phyloP scores from a whole-genome alignment of 2,329 filamentous ascomycete genomes.

The Trichothecium roseum region DNA sequence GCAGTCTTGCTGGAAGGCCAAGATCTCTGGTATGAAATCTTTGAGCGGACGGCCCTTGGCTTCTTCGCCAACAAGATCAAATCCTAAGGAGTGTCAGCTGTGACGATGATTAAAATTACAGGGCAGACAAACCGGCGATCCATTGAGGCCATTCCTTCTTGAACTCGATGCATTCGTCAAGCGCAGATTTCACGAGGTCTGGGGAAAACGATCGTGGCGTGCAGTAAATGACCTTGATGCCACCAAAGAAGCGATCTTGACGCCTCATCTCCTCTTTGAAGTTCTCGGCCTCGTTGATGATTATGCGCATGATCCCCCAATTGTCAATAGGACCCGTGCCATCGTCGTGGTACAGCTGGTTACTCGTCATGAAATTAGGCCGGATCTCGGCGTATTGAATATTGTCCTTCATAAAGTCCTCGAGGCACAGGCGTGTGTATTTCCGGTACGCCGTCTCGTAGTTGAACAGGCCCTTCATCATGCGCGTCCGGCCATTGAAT shows the following conservation, averaged over 20 bases:
- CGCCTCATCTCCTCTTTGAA: slow-evolving; percentile 28
- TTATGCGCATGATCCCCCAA: slow-evolving; percentile 47
- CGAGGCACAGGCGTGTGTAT: slow-evolving; percentile 50
- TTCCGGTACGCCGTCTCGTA: slow-evolving; percentile 51
- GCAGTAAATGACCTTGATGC: slow-evolving; percentile 63
- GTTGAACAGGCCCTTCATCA: slow-evolving; percentile 64
- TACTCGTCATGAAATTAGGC: slow-evolving; percentile 56
- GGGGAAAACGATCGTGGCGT: slow-evolving; percentile 51
- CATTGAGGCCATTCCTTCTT: slow-evolving; percentile 45
- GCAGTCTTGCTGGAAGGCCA: slow-evolving; percentile 46
- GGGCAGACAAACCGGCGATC: slow-evolving; percentile 46
- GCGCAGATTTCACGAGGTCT: slow-evolving; percentile 34
- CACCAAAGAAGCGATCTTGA: slow-evolving; percentile 38
- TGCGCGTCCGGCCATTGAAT: slow-evolving; percentile 59
- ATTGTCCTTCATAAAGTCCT: slow-evolving; percentile 52
- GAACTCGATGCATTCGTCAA: slow-evolving; percentile 51
- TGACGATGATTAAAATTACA: not conserved
- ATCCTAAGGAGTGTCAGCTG: slow-evolving; percentile 32
- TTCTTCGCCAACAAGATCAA: slow-evolving; percentile 63
- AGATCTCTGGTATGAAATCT: slow-evolving; percentile 42
- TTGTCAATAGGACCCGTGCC: slow-evolving; percentile 43
- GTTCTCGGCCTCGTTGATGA: slow-evolving; percentile 40
- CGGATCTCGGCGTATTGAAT: slow-evolving; percentile 64
- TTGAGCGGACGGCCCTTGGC: slow-evolving; percentile 47
- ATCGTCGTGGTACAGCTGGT: slow-evolving; percentile 50